These are phyloP conservation scores for Claviceps digitariae DNA, from an alignment of 2,329 filamentous ascomycete species.

Conservation along the genomic window DNA sequence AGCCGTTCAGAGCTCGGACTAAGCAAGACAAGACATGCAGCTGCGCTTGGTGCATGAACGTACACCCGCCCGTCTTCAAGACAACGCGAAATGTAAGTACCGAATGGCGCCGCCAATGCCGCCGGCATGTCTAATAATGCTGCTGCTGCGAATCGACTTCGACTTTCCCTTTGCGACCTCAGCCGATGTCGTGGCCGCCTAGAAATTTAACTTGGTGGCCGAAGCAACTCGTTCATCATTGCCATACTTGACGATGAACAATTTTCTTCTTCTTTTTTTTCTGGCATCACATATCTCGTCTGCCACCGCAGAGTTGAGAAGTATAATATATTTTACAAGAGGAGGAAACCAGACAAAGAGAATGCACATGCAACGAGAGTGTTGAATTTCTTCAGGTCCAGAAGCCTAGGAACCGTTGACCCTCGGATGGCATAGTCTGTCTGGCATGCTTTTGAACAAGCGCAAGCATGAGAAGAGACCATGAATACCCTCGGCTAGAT, in stretches of 20 bases:
- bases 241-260: background rate
- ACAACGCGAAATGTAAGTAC: background rate
- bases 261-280: background rate
- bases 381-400: background rate
- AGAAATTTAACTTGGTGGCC: background rate
- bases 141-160: background rate
- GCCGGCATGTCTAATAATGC: background rate
- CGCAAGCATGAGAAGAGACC: no score
- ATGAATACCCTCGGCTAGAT: no score
- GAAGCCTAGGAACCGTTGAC: background rate
- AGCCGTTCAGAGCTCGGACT: background rate
- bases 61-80: background rate
- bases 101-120: background rate
- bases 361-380: background rate
- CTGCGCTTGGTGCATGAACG: background rate
- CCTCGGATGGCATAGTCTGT: background rate
- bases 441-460: background rate
- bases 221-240: background rate
- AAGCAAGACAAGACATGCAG: constrained; percentile 1
- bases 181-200: background rate
- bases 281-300: background rate
- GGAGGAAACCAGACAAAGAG: background rate
- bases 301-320: background rate
- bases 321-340: background rate
- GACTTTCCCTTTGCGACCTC: background rate